A percentile compares a stretch with the other conserved stretches of the same genome.
Conservation (phyloP, 805 yeast genomes). For the Sugiyamaella valdiviana region DNA sequence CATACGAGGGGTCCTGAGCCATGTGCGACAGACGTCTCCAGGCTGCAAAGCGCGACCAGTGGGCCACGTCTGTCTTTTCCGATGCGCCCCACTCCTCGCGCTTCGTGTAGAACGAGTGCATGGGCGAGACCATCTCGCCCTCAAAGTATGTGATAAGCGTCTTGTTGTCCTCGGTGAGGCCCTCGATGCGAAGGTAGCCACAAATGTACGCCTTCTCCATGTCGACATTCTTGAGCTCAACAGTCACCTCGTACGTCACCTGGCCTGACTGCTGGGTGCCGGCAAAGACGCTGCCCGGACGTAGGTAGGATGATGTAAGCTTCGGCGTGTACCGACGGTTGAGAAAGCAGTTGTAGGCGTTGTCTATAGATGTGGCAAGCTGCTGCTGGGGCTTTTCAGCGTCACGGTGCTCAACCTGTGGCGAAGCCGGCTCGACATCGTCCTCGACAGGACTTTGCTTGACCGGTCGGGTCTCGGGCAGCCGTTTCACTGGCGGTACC, state of each 20-base stretch:
- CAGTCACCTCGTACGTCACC: constrained; percentile 58
- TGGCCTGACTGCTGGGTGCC: constrained; percentile 70
- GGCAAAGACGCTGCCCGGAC: constrained; percentile 54
- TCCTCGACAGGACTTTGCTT: background rate
- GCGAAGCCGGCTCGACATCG: too few relatives aligned
- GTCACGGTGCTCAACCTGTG: background rate
- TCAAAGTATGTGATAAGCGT: constrained; percentile 65
- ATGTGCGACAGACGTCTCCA: constrained; percentile 34
- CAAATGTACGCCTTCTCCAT: constrained; percentile 44
- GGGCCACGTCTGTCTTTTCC: constrained; percentile 55
- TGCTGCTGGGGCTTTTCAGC: background rate
- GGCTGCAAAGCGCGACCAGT: constrained; percentile 55
- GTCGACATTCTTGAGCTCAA: constrained; percentile 67
- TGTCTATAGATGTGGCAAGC: constrained; percentile 1
- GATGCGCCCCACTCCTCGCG: constrained; percentile 56
- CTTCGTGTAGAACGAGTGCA: constrained; percentile 52
- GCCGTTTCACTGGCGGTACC: too few relatives aligned
- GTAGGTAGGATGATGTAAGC: constrained; percentile 28
- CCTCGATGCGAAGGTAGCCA: constrained; percentile 58
- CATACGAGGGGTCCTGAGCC: constrained; percentile 27
- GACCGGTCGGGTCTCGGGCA: too few relatives aligned
- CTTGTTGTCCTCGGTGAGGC: constrained; percentile 56
- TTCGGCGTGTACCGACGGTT: background rate
- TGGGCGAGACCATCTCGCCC: constrained; percentile 62
- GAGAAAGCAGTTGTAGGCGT: constrained; percentile 2